Evolutionary conservation across 192 early-diverging fungal species (phyloP).

Genomic region (Coemansia sp.): DNA sequence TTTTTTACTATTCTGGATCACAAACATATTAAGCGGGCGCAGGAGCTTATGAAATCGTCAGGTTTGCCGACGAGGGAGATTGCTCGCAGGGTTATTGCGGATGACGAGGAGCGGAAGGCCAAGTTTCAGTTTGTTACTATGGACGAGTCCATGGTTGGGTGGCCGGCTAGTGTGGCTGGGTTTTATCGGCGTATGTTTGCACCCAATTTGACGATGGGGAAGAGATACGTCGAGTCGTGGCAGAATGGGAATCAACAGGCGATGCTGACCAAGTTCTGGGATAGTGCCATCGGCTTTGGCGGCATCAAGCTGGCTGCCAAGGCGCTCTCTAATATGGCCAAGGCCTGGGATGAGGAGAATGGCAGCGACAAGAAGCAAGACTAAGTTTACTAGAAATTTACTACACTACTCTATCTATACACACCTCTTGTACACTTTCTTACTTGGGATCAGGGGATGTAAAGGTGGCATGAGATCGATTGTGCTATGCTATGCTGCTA

Average conservation of each 20-base stretch:
- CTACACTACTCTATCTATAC: background rate
- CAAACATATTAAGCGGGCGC: background rate
- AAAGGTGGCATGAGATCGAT: background rate
- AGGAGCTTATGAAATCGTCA: background rate
- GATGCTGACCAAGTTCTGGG: conserved; percentile 17
- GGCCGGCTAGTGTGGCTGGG: background rate
- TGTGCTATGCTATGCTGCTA: too few species aligned
- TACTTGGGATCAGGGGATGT: background rate
- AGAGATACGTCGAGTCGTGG: conserved; percentile 29
- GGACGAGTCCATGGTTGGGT: conserved; percentile 8
- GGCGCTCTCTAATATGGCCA: conserved; percentile 2
- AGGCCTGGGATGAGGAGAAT: conserved; percentile 7
- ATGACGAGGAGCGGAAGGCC: background rate
- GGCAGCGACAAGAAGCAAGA: background rate
- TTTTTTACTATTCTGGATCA: conserved; percentile 9
- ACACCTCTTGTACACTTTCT: background rate
- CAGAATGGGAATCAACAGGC: conserved; percentile 11
- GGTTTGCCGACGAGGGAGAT: background rate
- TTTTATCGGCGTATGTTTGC: conserved; percentile 5
- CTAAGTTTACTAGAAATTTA: background rate
- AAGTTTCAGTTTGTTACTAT: conserved; percentile 9
- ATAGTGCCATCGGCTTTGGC: background rate
- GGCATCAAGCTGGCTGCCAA: conserved; percentile 13
- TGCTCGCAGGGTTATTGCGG: background rate
- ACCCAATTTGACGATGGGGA: conserved; percentile 11